A percentile compares a stretch with the other conserved stretches of the same genome.
Conservation (phyloP, 306 rosid genomes). For the Crataegus laevigata region DNA sequence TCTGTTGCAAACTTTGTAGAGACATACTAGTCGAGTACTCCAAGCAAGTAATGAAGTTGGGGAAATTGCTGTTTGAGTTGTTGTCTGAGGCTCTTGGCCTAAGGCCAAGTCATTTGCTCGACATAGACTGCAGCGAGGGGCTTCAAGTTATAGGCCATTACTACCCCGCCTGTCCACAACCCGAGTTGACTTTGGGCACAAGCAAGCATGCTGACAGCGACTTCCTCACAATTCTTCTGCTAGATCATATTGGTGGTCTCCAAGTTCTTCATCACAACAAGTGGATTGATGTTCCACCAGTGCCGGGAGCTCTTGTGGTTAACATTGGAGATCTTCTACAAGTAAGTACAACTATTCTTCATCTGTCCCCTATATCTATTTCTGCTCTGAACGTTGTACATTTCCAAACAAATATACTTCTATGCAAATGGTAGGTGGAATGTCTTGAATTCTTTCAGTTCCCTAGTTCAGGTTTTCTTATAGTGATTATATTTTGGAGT, state of each 20-base stretch:
- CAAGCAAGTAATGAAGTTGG: constrained; percentile 24
- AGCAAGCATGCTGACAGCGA: constrained; percentile 24
- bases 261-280: constrained; percentile 22
- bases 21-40: too few species aligned
- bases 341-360: constrained; percentile 3
- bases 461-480: neutral
- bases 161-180: constrained; percentile 21
- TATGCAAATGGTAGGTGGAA: too few species aligned
- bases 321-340: constrained; percentile 12
- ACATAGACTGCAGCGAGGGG: constrained; percentile 11
- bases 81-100: constrained; percentile 10
- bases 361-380: neutral
- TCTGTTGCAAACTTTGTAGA: neutral
- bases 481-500: neutral
- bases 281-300: constrained; percentile 2
- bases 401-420: neutral
- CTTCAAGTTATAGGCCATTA: constrained; percentile 7
- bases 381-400: neutral
- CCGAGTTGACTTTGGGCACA: constrained; percentile 12
- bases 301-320: constrained; percentile 5
- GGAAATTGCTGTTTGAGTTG: constrained; percentile 14
- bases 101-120: neutral
- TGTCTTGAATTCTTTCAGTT: too few species aligned
- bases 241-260: constrained; percentile 45
- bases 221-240: constrained; percentile 47